phyloP scores from a whole-genome alignment of 495 filamentous ascomycete genomes.

The Penicillium odoratum region DNA sequence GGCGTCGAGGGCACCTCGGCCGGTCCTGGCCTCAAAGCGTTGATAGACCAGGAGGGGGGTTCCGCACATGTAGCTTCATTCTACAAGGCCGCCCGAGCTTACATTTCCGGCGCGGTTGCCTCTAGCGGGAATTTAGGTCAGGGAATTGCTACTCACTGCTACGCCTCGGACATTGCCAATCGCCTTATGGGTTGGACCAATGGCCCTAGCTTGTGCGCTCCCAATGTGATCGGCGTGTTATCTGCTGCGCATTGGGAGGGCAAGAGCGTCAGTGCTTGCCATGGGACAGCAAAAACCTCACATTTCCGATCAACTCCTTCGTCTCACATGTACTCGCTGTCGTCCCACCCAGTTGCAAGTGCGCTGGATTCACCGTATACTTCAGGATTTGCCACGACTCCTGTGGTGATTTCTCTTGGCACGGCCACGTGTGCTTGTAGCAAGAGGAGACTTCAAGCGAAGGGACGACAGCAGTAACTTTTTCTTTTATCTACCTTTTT shows the following conservation, averaged over 20 bases:
- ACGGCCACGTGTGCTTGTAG: background rate
- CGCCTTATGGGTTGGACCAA: constrained; percentile 50
- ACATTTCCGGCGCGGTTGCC: constrained; percentile 57
- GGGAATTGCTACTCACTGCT: constrained; percentile 56
- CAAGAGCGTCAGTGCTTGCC: background rate
- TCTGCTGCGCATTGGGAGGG: background rate
- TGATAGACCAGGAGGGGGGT: constrained; percentile 31
- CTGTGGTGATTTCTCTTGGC: background rate
- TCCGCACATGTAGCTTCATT: constrained; percentile 34
- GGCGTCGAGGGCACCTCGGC: constrained; percentile 38
- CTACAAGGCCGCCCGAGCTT: constrained; percentile 54
- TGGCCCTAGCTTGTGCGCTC: constrained; percentile 25
- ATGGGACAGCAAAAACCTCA: background rate
- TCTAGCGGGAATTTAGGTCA: constrained; percentile 46
- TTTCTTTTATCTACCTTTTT: background rate
- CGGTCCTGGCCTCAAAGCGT: constrained; percentile 46
- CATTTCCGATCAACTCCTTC: background rate
- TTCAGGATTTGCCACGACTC: background rate
- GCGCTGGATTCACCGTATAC: background rate
- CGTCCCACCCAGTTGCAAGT: background rate
- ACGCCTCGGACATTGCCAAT: constrained; percentile 58
- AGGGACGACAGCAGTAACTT: background rate
- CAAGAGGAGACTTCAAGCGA: background rate
- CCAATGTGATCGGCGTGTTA: constrained; percentile 10
- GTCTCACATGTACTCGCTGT: background rate